phyloP scores from a whole-genome alignment of 257 asterid genomes.

The Schizonepeta tenuifolia region DNA sequence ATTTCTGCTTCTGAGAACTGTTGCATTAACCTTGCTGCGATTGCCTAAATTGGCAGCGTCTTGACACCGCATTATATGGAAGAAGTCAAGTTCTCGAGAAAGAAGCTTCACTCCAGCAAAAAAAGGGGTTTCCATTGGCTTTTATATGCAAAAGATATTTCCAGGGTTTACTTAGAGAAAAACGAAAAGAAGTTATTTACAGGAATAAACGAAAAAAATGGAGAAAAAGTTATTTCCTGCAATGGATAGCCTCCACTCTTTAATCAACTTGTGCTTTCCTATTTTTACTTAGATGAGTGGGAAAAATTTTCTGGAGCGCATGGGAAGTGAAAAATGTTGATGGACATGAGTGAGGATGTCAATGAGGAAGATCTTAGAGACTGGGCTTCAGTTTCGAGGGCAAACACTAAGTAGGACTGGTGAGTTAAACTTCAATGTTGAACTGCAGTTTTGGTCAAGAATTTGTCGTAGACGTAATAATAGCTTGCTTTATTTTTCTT shows the following conservation, averaged over 20 bases:
- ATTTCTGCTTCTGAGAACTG: not conserved
- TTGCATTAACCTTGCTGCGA: slow-evolving; percentile 28
- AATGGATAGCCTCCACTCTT: slow-evolving; percentile 23
- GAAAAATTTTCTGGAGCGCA: slow-evolving; percentile 86
- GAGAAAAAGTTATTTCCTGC: slow-evolving; percentile 26
- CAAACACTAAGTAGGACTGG: slow-evolving; percentile 92
- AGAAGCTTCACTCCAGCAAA: slow-evolving; percentile 83
- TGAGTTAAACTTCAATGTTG: slow-evolving; percentile 30
- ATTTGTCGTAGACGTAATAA: not conserved
- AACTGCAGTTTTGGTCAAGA: slow-evolving; percentile 14
- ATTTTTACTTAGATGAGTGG: slow-evolving; percentile 79
- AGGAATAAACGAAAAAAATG: too few species aligned
- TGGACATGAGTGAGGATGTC: slow-evolving; percentile 50
- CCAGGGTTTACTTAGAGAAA: slow-evolving; percentile 65
- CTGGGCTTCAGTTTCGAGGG: slow-evolving; percentile 94
- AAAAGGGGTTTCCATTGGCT: slow-evolving; percentile 80
- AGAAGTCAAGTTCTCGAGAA: slow-evolving; percentile 77
- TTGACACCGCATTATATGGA: slow-evolving; percentile 93
- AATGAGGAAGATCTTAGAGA: slow-evolving; percentile 65
- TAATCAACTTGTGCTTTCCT: slow-evolving; percentile 29
- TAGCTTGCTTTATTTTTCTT: slow-evolving; percentile 20
- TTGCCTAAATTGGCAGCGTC: slow-evolving; percentile 52
- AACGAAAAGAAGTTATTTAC: too few species aligned
- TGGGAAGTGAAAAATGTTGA: slow-evolving; percentile 52
- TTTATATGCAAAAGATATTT: slow-evolving; percentile 87